Percentiles rank a stretch among this genome's conserved stretches.
These are phyloP conservation scores for Fusarium burgessii DNA, from an alignment of 2,329 filamentous ascomycete species.

Conservation along the genomic window DNA sequence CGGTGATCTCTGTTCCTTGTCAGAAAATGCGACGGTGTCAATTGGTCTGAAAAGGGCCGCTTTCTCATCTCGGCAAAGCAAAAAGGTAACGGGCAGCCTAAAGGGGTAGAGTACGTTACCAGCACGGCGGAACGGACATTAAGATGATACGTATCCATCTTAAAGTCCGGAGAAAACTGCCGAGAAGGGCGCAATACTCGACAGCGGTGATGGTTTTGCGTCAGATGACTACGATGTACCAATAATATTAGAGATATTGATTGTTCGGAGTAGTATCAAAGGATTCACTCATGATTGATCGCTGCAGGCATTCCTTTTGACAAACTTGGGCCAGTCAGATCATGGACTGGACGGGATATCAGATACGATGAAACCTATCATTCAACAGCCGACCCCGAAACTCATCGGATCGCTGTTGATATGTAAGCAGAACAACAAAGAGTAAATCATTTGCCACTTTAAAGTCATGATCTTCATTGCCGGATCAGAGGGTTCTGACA, in stretches of 20 bases:
- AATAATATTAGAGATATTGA: conserved; percentile 6
- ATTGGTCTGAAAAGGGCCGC: conserved; percentile 25
- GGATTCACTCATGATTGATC: conserved; percentile 34
- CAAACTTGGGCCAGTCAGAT: neutral
- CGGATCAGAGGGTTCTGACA: conserved; percentile 13
- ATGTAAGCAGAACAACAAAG: conserved; percentile 7
- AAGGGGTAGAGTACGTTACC: conserved; percentile 36
- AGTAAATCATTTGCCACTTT: conserved; percentile 22
- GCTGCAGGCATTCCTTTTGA: conserved; percentile 32
- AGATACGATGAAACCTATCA: conserved; percentile 4
- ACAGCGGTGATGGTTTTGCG: conserved; percentile 10
- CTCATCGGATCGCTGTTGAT: conserved; percentile 3
- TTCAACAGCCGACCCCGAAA: neutral
- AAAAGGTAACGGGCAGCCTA: neutral
- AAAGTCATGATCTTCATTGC: conserved; percentile 10
- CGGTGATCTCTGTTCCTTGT: conserved; percentile 30
- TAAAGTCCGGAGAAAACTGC: conserved; percentile 37
- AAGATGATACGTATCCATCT: conserved; percentile 3
- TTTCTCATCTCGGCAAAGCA: conserved; percentile 35
- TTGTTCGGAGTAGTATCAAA: conserved; percentile 35
- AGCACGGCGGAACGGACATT: conserved; percentile 39
- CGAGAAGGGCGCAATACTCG: conserved; percentile 35
- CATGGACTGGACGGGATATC: neutral
- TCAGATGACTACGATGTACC: conserved; percentile 36
- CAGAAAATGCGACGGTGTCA: conserved; percentile 30